A percentile compares a stretch with the other conserved stretches of the same genome.
phyloP scores from a whole-genome alignment of 2,329 filamentous ascomycete species.

The Hypoxylon sp. region DNA sequence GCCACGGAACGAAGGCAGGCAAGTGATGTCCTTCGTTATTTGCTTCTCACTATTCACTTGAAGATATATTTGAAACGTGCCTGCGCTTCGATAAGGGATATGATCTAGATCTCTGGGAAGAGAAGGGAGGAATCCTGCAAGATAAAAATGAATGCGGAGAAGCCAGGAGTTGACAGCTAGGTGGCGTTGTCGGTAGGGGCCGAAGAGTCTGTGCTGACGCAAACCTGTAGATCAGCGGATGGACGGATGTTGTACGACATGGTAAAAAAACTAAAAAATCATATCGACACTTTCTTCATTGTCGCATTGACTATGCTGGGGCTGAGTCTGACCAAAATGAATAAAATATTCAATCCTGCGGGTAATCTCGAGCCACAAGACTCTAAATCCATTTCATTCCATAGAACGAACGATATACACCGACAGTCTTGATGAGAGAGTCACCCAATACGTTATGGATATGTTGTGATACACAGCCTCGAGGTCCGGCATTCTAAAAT shows the following conservation, averaged over 20 bases:
- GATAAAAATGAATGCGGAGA: slow-evolving; percentile 13
- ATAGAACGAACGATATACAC: neutral
- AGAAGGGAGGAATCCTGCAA: neutral
- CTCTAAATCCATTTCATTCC: slow-evolving; percentile 13
- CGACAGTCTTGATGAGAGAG: neutral
- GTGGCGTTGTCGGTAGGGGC: neutral
- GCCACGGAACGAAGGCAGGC: neutral
- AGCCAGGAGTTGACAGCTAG: slow-evolving; percentile 1
- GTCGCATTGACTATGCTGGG: neutral
- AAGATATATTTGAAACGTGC: neutral
- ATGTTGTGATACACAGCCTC: slow-evolving; percentile 30
- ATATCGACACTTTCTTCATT: neutral
- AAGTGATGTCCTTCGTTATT: neutral
- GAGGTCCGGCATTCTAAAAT: slow-evolving; percentile 5
- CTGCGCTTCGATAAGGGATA: neutral
- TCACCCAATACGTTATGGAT: slow-evolving; percentile 6
- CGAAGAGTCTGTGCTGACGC: slow-evolving; percentile 2
- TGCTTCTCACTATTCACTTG: slow-evolving; percentile 9
- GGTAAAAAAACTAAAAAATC: neutral
- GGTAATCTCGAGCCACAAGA: neutral
- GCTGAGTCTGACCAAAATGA: neutral
- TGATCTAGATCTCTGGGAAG: slow-evolving; percentile 1
- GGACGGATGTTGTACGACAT: slow-evolving; percentile 1
- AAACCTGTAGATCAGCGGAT: slow-evolving; percentile 1
- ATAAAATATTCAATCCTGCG: neutral